These are phyloP conservation scores for Cystobasidium slooffiae DNA, from an alignment of 1,284 basidiomycete species.

Conservation along the genomic window DNA sequence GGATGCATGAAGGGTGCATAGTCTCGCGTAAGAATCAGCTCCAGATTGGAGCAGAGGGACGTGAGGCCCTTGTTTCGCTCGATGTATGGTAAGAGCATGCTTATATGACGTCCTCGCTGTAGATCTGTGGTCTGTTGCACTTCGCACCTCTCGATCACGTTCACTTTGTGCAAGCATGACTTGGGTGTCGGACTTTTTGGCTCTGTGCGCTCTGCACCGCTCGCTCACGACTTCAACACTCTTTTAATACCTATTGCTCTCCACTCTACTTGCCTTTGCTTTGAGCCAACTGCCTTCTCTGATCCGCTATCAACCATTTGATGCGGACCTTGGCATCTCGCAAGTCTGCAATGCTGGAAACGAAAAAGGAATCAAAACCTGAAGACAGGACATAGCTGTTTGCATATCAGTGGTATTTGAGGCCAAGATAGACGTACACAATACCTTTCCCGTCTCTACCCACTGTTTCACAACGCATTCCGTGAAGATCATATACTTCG, in stretches of 20 bases:
- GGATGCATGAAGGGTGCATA: not conserved
- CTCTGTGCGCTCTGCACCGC: not conserved
- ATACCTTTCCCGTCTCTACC: not conserved
- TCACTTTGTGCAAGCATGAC: not conserved
- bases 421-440: not conserved
- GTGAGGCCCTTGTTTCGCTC: no score
- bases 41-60: not conserved
- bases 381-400: slow-evolving; percentile 4
- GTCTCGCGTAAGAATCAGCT: no score
- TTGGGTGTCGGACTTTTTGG: not conserved
- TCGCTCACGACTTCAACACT: not conserved
- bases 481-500: not conserved
- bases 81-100: no score
- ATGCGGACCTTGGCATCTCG: slow-evolving; percentile 3
- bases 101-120: no score
- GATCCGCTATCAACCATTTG: not conserved
- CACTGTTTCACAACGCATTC: not conserved
- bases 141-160: not conserved
- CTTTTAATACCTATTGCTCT: not conserved
- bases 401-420: not conserved
- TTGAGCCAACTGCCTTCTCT: no score
- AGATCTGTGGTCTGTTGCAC: no score
- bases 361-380: not conserved
- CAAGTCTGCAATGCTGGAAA: not conserved
- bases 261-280: no score